These are phyloP conservation scores for Tetragonia tetragonoides DNA, from an alignment of 148 eudicot species.

Conservation along the genomic window DNA sequence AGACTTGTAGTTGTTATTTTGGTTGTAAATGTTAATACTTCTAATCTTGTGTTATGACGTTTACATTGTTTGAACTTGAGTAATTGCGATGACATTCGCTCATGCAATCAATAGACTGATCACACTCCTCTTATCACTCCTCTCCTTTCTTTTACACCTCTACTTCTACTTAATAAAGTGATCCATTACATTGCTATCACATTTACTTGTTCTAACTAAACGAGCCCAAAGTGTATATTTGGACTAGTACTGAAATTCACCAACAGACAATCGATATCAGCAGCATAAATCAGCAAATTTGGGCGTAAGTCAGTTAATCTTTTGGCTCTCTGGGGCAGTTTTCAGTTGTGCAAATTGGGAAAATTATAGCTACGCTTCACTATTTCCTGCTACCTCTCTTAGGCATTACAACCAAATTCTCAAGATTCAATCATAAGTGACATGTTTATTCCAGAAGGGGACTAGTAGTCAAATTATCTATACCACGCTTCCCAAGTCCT, in stretches of 20 bases:
- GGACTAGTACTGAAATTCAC: neutral
- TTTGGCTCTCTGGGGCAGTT: neutral
- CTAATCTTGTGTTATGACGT: no score
- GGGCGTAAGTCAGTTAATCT: neutral
- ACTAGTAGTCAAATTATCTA: neutral
- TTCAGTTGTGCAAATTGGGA: neutral
- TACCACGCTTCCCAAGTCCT: neutral
- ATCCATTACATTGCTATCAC: no score
- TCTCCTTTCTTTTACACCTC: no score
- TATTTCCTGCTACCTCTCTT: neutral
- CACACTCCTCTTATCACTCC: no score
- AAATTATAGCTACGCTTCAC: neutral
- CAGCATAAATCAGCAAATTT: neutral
- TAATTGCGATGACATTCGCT: no score
- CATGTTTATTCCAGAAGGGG: neutral
- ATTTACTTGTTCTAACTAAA: no score
- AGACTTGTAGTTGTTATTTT: no score
- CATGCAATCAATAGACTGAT: no score
- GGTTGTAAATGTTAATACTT: no score
- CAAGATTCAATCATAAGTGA: neutral
- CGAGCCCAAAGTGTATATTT: neutral
- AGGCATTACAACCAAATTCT: neutral
- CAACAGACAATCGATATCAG: neutral
- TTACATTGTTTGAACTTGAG: no score
- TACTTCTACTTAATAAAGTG: no score